Conservation (phyloP, 2,329 filamentous ascomycete genomes). For the Cladosporium phlei region DNA sequence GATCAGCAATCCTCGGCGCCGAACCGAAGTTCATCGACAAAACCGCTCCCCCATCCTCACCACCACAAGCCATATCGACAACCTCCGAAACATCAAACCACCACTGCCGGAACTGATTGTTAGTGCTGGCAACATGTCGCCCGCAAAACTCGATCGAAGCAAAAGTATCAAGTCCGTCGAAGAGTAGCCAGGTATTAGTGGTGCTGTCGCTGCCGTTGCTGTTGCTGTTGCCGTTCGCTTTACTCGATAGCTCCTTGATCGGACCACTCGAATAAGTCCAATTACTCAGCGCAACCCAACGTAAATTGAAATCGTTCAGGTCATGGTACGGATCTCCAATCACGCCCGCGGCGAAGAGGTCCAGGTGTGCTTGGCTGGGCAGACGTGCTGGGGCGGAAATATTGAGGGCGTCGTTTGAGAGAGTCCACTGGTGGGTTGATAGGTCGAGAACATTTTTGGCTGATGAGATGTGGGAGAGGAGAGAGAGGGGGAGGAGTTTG, state of each 20-base stretch:
- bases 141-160: constrained; percentile 53
- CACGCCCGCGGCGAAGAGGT: constrained; percentile 50
- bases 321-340: constrained; percentile 54
- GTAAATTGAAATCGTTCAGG: constrained; percentile 55
- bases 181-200: constrained; percentile 51
- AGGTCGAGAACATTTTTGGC: neutral
- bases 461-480: no score
- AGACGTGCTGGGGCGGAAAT: constrained; percentile 51
- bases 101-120: constrained; percentile 62
- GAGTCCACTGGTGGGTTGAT: constrained; percentile 20
- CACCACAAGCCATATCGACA: neutral
- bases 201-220: constrained; percentile 20
- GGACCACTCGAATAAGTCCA: constrained; percentile 57
- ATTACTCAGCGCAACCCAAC: constrained; percentile 55
- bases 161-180: constrained; percentile 60
- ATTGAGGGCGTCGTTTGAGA: constrained; percentile 42
- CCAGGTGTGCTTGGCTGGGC: constrained; percentile 57
- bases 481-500: no score
- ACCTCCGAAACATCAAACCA: constrained; percentile 48
- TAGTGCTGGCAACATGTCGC: constrained; percentile 50
- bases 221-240: neutral
- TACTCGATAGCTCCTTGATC: constrained; percentile 36
- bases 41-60: neutral
- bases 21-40: constrained; percentile 52
- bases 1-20: constrained; percentile 50